Conservation (phyloP, 1,139 yeast genomes). For the Tardiomyces digboiensis region DNA sequence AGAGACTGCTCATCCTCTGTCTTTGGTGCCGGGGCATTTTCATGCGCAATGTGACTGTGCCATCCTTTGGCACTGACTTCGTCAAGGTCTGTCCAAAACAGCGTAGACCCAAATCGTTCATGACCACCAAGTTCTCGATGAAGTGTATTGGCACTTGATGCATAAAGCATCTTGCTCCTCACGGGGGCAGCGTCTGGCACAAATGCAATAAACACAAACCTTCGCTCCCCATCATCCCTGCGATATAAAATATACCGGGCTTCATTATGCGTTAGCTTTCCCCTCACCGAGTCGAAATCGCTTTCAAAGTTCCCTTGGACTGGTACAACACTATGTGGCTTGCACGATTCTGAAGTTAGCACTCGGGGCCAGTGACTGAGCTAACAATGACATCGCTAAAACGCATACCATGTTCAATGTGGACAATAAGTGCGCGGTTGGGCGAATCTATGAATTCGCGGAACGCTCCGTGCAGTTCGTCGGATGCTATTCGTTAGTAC, state of each 20-base stretch:
- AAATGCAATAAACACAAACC: constrained; percentile 57
- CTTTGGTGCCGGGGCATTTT: constrained; percentile 35
- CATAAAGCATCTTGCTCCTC: constrained; percentile 85
- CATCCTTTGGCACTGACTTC: constrained; percentile 52
- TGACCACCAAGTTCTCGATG: constrained; percentile 62
- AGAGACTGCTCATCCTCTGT: constrained; percentile 54
- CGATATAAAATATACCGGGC: constrained; percentile 55
- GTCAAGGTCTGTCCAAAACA: constrained; percentile 46
- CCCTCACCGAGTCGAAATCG: constrained; percentile 32
- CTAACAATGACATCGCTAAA: constrained; percentile 4
- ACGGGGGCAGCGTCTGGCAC: constrained; percentile 86
- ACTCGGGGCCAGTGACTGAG: constrained; percentile 11
- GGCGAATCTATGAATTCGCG: constrained; percentile 14
- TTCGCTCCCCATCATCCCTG: constrained; percentile 23
- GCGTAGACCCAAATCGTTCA: constrained; percentile 45
- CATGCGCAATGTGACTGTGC: constrained; percentile 30
- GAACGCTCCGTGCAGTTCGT: constrained; percentile 15
- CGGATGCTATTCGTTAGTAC: constrained; percentile 9
- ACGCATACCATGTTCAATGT: constrained; percentile 13
- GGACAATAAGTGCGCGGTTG: constrained; percentile 20
- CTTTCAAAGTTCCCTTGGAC: constrained; percentile 23
- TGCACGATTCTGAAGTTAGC: constrained; percentile 23
- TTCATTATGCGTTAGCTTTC: constrained; percentile 35
- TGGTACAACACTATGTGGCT: constrained; percentile 20
- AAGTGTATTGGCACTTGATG: constrained; percentile 75